A percentile compares a stretch with the other conserved stretches of the same genome.
phyloP scores from a whole-genome alignment of 2,329 filamentous ascomycete species.

The Septoria linicola region DNA sequence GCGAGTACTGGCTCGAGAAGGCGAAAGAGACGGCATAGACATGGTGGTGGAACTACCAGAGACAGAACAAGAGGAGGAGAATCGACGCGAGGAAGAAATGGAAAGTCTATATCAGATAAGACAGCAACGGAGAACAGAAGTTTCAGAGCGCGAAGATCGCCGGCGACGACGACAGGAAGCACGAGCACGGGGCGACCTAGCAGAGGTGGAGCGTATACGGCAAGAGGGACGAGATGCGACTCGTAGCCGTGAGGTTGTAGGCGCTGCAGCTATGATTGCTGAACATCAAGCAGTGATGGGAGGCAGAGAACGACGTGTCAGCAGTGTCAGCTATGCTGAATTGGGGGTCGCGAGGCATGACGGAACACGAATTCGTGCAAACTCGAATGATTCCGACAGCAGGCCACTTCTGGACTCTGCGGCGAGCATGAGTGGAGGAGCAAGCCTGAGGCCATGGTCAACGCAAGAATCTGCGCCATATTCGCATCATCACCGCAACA shows the following conservation, averaged over 20 bases:
- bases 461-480: slow-evolving; percentile 15
- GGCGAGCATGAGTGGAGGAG: slow-evolving; percentile 56
- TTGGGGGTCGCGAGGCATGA: slow-evolving; percentile 75
- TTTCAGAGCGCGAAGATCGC: slow-evolving; percentile 74
- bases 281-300: slow-evolving; percentile 58
- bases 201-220: slow-evolving; percentile 64
- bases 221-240: slow-evolving; percentile 56
- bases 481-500: slow-evolving; percentile 44
- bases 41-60: slow-evolving; percentile 83
- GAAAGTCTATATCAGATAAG: slow-evolving; percentile 88
- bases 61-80: slow-evolving; percentile 74
- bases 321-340: slow-evolving; percentile 73
- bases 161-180: slow-evolving; percentile 69
- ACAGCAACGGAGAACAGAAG: slow-evolving; percentile 69
- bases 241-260: slow-evolving; percentile 40
- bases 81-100: slow-evolving; percentile 84
- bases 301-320: slow-evolving; percentile 63
- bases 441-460: slow-evolving; percentile 24
- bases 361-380: slow-evolving; percentile 70
- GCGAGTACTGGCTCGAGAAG: slow-evolving; percentile 80
- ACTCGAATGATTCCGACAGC: slow-evolving; percentile 70
- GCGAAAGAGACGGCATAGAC: slow-evolving; percentile 88
- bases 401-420: slow-evolving; percentile 70
- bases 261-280: slow-evolving; percentile 50
- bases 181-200: slow-evolving; percentile 66